Percentiles rank a stretch among this genome's conserved stretches.
These are phyloP conservation scores for Mycosphaerella sp. DNA, from an alignment of 2,329 filamentous ascomycete species.

Conservation along the genomic window DNA sequence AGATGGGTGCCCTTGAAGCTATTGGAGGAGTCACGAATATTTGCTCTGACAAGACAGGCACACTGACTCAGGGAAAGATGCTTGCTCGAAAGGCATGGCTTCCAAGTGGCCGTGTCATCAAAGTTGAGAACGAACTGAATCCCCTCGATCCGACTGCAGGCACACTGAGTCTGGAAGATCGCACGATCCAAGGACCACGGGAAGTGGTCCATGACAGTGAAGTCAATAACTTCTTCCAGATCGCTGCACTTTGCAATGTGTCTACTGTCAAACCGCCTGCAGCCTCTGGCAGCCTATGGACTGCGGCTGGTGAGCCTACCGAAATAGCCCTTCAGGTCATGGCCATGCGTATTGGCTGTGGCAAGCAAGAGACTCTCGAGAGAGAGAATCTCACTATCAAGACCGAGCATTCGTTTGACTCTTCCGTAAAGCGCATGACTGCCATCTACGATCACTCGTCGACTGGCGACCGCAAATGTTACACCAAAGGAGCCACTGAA, in stretches of 20 bases:
- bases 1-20: slow-evolving; percentile 58
- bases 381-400: slow-evolving; percentile 18
- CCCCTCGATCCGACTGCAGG: slow-evolving; percentile 49
- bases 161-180: slow-evolving; percentile 13
- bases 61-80: slow-evolving; percentile 51
- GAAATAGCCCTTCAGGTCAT: slow-evolving; percentile 70
- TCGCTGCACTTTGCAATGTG: slow-evolving; percentile 59
- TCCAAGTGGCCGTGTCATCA: slow-evolving; percentile 52
- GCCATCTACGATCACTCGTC: slow-evolving; percentile 24
- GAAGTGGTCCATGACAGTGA: slow-evolving; percentile 42
- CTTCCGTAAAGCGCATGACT: slow-evolving; percentile 33
- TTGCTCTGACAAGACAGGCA: slow-evolving; percentile 65
- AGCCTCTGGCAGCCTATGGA: slow-evolving; percentile 51
- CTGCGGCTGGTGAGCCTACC: slow-evolving; percentile 59
- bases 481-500: slow-evolving; percentile 34
- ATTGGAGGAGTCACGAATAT: slow-evolving; percentile 60
- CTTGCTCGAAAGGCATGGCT: slow-evolving; percentile 55
- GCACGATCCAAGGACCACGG: slow-evolving; percentile 20
- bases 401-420: slow-evolving; percentile 33
- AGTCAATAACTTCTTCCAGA: slow-evolving; percentile 49
- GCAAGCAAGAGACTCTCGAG: slow-evolving; percentile 22
- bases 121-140: slow-evolving; percentile 49
- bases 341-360: slow-evolving; percentile 52
- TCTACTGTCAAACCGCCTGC: slow-evolving; percentile 47
- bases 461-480: slow-evolving; percentile 19